These are phyloP conservation scores for Apiospora rasikravindrae DNA, from an alignment of 2,329 filamentous ascomycete species.

Conservation along the genomic window DNA sequence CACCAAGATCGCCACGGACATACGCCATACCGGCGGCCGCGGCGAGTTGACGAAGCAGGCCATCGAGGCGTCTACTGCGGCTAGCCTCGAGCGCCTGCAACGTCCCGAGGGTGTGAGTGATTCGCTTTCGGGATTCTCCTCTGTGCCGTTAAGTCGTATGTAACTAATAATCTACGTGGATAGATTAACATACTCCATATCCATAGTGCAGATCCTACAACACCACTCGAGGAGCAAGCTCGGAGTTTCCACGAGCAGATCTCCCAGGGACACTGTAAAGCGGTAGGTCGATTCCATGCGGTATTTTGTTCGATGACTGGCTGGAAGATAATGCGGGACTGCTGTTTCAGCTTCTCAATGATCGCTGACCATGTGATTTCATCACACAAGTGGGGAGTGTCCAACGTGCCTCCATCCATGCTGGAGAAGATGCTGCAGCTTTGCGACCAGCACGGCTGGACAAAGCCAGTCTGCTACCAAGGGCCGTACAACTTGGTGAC, in stretches of 20 bases:
- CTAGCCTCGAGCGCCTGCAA: constrained; percentile 37
- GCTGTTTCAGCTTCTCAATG: not conserved
- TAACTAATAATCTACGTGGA: not conserved
- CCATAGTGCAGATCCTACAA: constrained; percentile 41
- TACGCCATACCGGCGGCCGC: constrained; percentile 32
- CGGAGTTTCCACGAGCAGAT: constrained; percentile 40
- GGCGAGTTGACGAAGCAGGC: constrained; percentile 36
- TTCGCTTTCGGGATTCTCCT: not conserved
- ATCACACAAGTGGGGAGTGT: constrained; percentile 41
- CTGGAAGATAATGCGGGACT: no score
- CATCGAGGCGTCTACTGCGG: constrained; percentile 33
- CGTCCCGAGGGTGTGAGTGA: constrained; percentile 21
- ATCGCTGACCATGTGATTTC: constrained; percentile 14
- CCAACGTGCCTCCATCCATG: constrained; percentile 39
- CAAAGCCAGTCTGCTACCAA: constrained; percentile 47
- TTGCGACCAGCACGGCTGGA: constrained; percentile 40
- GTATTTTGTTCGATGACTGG: not conserved
- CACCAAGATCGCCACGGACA: constrained; percentile 42
- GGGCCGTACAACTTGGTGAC: constrained; percentile 45
- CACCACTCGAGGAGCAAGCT: constrained; percentile 43
- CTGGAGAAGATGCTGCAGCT: constrained; percentile 39
- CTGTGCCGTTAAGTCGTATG: not conserved
- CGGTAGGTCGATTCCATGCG: constrained; percentile 23
- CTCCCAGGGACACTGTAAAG: constrained; percentile 37
- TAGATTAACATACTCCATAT: constrained; percentile 44